Percentiles rank a stretch among this genome's conserved stretches.
phyloP scores from a whole-genome alignment of 208 protist species.

The Trypanosoma conorhini region DNA sequence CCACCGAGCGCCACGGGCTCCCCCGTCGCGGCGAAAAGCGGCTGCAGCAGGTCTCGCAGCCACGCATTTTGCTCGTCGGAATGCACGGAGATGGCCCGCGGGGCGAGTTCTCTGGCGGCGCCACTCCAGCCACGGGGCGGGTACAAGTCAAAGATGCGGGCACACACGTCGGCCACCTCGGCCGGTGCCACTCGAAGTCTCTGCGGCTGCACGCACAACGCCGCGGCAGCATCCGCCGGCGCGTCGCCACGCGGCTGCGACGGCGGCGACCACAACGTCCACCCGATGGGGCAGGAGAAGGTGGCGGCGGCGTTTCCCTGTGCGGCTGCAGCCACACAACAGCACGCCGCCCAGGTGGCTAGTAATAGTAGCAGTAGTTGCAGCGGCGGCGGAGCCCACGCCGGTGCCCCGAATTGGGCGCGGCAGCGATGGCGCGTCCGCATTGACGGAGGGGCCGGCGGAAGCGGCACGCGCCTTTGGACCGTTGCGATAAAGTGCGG shows the following conservation, averaged over 20 bases:
- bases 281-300: conserved; percentile 9
- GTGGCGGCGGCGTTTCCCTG: not conserved
- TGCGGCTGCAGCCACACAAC: not conserved
- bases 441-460: not conserved
- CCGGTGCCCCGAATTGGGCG: not conserved
- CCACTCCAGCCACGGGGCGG: not conserved
- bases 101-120: conserved; percentile 2
- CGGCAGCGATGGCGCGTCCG: not conserved
- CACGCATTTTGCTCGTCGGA: conserved; percentile 32
- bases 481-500: not conserved
- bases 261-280: conserved; percentile 3
- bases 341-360: not conserved
- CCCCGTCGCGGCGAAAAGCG: conserved; percentile 4
- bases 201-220: conserved; percentile 23
- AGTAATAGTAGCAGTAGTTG: conserved; percentile 1
- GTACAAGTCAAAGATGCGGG: conserved; percentile 21
- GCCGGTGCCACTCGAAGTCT: conserved; percentile 15
- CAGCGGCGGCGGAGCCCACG: not conserved
- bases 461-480: not conserved
- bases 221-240: not conserved
- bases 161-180: conserved; percentile 18
- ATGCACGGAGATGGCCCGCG: conserved; percentile 27
- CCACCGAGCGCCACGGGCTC: conserved; percentile 32
- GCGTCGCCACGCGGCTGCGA: not conserved
- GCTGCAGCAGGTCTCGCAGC: conserved; percentile 19